Evolutionary conservation across 1,284 basidiomycete species (phyloP), one percentile per base, ranked within the genome.

Genomic region (Ceratobasidium sp.): DNA sequence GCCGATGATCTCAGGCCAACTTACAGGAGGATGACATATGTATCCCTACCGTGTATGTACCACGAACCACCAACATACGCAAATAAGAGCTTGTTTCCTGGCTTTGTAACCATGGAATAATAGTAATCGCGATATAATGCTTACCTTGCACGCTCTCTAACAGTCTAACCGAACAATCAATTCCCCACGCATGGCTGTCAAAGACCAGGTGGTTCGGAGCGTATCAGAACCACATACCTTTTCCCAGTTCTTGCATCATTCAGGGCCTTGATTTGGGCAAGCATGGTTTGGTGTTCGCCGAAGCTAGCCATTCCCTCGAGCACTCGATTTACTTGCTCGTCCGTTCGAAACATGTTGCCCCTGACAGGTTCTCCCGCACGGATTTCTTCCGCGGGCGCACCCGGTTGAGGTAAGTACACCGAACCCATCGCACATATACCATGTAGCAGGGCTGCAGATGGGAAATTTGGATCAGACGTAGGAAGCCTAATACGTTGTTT

Each of bases 221-320:
- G 26, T 20, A 44, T 38, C 26, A 42, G 42, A 44, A 17, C 2
- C 33, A 17, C 71, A 33, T 10, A 74, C 71, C 61, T 62, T 61
- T 64, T 74, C 26, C 71, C 71, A 33, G 71, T 74, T 33, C 71
- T 28, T n/a, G 71, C 61, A 54, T 74, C 71, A 23, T 74, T 74
- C 61, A 74, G 28, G 17, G 71, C 71, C 50, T 74, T 74, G 48
- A 74, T 64, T 48, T 74, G 71, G 9, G 71, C 71, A 40, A 74
- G n/a, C 71, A 65, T 74, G 10, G 59, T 54, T 40, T 74, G 71
- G 40, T 74, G 71, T 42, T 74, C 71, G 12, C 71, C 71, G 33
- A 74, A 74, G 40, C 71, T 74, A 10, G 71, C 71, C 71, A 65
- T 74, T 23, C 71, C 71, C 28, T 64, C 71, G 26, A 74, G 46